A percentile compares a stretch with the other conserved stretches of the same genome.
phyloP scores from a whole-genome alignment of 176 grass and related monocot species.

The Triticum turgidum region DNA sequence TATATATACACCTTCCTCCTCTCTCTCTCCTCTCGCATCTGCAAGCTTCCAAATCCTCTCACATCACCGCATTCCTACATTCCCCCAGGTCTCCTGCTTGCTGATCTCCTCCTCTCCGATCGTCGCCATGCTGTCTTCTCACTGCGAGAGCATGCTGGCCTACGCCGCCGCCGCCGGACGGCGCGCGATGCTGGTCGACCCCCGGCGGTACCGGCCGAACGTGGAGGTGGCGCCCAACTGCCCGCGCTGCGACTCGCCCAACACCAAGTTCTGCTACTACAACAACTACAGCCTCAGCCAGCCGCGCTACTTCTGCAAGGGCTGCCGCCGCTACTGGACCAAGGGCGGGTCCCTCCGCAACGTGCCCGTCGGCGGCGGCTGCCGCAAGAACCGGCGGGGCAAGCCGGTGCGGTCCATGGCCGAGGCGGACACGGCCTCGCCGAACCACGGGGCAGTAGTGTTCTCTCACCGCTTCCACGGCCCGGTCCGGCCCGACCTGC shows the following conservation, averaged over 20 bases:
- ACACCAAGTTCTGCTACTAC: constrained; percentile 99
- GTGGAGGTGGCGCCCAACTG: constrained; percentile 73
- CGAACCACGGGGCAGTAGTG: not conserved
- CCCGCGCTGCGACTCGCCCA: constrained; percentile 79
- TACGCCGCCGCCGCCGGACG: constrained; percentile 36
- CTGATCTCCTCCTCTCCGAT: not conserved
- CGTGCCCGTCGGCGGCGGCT: constrained; percentile 81
- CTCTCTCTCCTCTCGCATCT: constrained; percentile 15
- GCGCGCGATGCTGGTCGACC: constrained; percentile 42
- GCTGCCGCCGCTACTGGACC: constrained; percentile 89
- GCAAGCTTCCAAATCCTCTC: not conserved
- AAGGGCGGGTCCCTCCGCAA: constrained; percentile 84
- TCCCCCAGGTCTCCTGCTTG: not conserved
- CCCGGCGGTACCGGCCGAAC: constrained; percentile 60
- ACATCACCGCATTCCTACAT: not conserved
- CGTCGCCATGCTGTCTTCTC: constrained; percentile 51
- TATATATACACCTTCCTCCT: constrained; percentile 21
- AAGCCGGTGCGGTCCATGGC: constrained; percentile 31
- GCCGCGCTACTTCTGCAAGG: constrained; percentile 95
- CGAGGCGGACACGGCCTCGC: not conserved
- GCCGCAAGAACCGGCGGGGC: constrained; percentile 70
- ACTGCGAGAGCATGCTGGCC: constrained; percentile 40
- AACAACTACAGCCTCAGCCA: constrained; percentile 95
- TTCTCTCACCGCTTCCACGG: constrained; percentile 28
- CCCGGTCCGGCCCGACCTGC: constrained; percentile 63